Percentiles rank a stretch among this genome's conserved stretches.
These are phyloP conservation scores for Orychophragmus violaceus DNA, from an alignment of 345 rosid genomes.

Conservation along the genomic window DNA sequence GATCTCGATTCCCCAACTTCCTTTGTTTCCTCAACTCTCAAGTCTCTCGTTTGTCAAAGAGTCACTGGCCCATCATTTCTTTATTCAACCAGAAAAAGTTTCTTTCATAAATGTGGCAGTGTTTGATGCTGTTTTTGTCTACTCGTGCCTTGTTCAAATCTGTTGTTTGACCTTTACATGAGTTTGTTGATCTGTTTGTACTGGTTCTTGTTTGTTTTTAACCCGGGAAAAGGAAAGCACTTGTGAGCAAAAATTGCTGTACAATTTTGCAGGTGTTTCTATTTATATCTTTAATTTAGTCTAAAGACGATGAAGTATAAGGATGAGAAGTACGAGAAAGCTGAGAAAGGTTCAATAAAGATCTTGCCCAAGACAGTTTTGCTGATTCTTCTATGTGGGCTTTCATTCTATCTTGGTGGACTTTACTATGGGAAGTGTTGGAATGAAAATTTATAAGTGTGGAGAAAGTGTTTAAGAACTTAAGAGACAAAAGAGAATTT, in stretches of 20 bases:
- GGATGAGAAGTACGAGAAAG: slow-evolving; percentile 60
- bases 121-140: slow-evolving; percentile 7
- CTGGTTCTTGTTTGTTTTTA: background rate
- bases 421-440: slow-evolving; percentile 59
- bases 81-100: background rate
- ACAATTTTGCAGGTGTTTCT: slow-evolving; percentile 18
- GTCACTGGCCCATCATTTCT: slow-evolving; percentile 22
- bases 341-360: slow-evolving; percentile 46
- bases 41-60: slow-evolving; percentile 11
- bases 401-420: slow-evolving; percentile 92
- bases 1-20: slow-evolving; percentile 12
- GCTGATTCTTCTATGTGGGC: slow-evolving; percentile 54
- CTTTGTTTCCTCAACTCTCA: slow-evolving; percentile 21
- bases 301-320: slow-evolving; percentile 62
- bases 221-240: no score
- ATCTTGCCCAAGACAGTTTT: slow-evolving; percentile 42
- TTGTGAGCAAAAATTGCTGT: background rate
- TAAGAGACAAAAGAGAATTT: no score
- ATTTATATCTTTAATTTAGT: background rate
- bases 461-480: no score
- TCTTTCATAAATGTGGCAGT: background rate
- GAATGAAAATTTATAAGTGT: no score
- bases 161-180: slow-evolving; percentile 5
- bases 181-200: background rate
- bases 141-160: background rate